These are phyloP conservation scores for Plasmopara muralis DNA, from an alignment of 352 stramenopile genomes.

Conservation along the genomic window DNA sequence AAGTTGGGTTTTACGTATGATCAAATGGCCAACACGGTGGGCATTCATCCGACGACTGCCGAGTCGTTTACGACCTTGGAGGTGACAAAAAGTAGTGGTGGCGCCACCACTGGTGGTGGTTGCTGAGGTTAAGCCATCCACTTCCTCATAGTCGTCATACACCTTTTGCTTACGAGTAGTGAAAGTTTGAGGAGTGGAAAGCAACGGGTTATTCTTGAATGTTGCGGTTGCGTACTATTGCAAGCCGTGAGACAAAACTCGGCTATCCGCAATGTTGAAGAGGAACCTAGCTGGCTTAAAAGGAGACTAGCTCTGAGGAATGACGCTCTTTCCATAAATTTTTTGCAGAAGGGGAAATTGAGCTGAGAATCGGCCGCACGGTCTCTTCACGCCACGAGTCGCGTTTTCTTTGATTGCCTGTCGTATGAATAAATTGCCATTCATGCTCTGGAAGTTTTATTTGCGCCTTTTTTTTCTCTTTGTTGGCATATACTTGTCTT, in stretches of 20 bases:
- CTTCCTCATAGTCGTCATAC: conserved; percentile 16
- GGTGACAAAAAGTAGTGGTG: conserved; percentile 93
- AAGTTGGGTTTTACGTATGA: conserved; percentile 93
- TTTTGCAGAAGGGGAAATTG: conserved; percentile 55
- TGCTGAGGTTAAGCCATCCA: conserved; percentile 94
- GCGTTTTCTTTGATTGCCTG: no score
- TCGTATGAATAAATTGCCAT: no score
- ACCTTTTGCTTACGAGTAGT: conserved; percentile 7
- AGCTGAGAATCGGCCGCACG: conserved; percentile 43
- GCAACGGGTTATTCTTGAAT: conserved; percentile 12
- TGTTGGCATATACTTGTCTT: no score
- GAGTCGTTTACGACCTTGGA: conserved; percentile 93
- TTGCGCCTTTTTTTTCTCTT: no score
- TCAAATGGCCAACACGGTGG: conserved; percentile 89
- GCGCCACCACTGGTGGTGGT: conserved; percentile 85
- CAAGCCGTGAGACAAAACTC: background rate
- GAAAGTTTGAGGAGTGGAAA: conserved; percentile 16
- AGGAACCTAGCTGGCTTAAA: conserved; percentile 9
- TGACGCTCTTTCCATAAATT: conserved; percentile 81
- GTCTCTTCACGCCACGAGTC: conserved; percentile 17
- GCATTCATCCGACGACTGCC: conserved; percentile 95
- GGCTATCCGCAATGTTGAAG: conserved; percentile 1
- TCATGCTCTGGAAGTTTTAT: no score
- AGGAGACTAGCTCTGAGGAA: conserved; percentile 35
- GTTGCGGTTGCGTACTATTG: background rate